Conservation (phyloP, 1,284 basidiomycete genomes). For the Pseudozyma sp. region DNA sequence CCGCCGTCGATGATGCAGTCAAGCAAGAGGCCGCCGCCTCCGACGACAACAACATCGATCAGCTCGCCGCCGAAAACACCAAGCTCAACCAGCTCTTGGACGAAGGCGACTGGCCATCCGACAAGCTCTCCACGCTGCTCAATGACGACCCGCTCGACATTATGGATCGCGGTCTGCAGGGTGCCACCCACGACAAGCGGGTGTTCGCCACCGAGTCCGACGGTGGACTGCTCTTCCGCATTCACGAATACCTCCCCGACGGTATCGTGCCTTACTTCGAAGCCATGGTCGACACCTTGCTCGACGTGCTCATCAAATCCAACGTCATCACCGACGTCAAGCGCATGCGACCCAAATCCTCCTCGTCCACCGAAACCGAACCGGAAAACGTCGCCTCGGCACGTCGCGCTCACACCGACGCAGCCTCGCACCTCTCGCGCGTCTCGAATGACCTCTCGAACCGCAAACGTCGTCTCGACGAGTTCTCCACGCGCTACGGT, state of each 20-base stretch:
- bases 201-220: conserved; percentile 22
- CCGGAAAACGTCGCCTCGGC: conserved; percentile 65
- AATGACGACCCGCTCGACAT: conserved; percentile 67
- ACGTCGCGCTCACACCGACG: conserved; percentile 73
- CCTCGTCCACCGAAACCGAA: conserved; percentile 12
- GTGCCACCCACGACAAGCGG: conserved; percentile 17
- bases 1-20: background rate
- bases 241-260: conserved; percentile 89
- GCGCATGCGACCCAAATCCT: conserved; percentile 34
- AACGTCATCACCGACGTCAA: conserved; percentile 73
- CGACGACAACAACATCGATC: conserved; percentile 30
- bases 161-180: conserved; percentile 66
- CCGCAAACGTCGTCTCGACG: conserved; percentile 72
- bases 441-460: conserved; percentile 73
- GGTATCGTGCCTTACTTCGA: conserved; percentile 81
- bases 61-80: conserved; percentile 26
- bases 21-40: conserved; percentile 2
- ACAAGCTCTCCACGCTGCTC: conserved; percentile 77
- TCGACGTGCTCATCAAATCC: conserved; percentile 77
- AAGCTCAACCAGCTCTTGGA: conserved; percentile 47
- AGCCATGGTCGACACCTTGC: conserved; percentile 75
- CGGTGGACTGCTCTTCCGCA: conserved; percentile 74
- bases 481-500: conserved; percentile 79
- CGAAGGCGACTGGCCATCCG: conserved; percentile 69
- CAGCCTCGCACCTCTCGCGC: conserved; percentile 51